Evolutionary conservation across 805 yeast genomes (phyloP).

Genomic region (Yarrowia keelungensis): DNA sequence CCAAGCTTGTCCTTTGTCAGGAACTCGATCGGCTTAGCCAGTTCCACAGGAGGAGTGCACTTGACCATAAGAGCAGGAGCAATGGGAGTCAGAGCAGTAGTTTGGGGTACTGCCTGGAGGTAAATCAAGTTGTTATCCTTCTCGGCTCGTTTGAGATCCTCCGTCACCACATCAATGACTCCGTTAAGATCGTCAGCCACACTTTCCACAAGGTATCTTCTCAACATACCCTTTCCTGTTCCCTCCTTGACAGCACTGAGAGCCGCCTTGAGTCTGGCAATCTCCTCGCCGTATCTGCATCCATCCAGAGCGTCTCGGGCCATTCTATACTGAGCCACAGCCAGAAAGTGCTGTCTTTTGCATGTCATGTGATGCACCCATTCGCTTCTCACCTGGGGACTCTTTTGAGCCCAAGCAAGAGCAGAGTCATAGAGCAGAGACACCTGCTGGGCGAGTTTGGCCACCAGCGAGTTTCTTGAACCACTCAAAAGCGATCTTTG

Average conservation of each 20-base stretch:
- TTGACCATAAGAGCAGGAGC: slow-evolving; percentile 61
- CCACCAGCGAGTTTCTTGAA: slow-evolving; percentile 64
- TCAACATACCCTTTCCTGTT: slow-evolving; percentile 46
- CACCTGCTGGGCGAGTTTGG: slow-evolving; percentile 70
- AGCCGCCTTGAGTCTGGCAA: slow-evolving; percentile 62
- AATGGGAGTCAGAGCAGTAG: slow-evolving; percentile 53
- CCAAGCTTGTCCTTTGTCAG: slow-evolving; percentile 42
- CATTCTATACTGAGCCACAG: slow-evolving; percentile 72
- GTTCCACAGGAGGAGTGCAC: slow-evolving; percentile 52
- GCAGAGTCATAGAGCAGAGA: slow-evolving; percentile 63
- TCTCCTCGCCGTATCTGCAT: slow-evolving; percentile 73
- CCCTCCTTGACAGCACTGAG: slow-evolving; percentile 48
- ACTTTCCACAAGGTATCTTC: slow-evolving; percentile 53
- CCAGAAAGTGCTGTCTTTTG: slow-evolving; percentile 69
- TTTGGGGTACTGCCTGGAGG: slow-evolving; percentile 65
- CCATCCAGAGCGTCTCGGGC: slow-evolving; percentile 58
- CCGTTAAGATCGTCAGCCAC: slow-evolving; percentile 63
- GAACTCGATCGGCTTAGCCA: slow-evolving; percentile 49
- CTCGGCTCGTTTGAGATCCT: slow-evolving; percentile 62
- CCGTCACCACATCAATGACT: slow-evolving; percentile 56
- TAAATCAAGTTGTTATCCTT: slow-evolving; percentile 84
- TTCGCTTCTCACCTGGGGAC: slow-evolving; percentile 62
- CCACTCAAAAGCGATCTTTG: slow-evolving; percentile 62
- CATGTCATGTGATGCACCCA: slow-evolving; percentile 69
- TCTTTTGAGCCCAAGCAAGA: slow-evolving; percentile 53